phyloP scores from a whole-genome alignment of 2,329 filamentous ascomycete species.

The Macrophomina pseudophaseolina region DNA sequence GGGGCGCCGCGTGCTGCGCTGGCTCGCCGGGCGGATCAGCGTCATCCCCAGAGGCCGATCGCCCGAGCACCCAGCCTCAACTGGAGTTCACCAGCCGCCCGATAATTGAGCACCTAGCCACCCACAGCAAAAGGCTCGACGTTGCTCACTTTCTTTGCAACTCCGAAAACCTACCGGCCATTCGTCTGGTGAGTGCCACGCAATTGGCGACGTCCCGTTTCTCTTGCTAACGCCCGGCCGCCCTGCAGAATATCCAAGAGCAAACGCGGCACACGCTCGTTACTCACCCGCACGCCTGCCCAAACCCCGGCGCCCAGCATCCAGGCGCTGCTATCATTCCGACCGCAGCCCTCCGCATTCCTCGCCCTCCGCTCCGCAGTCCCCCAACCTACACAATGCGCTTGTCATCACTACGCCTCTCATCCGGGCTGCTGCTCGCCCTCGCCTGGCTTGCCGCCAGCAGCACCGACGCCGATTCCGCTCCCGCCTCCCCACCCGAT shows the following conservation, averaged over 20 bases:
- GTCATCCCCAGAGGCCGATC: not conserved
- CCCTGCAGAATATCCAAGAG: not conserved
- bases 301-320: not conserved
- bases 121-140: not conserved
- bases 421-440: constrained; percentile 10
- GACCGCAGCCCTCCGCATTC: not conserved
- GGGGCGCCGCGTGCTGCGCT: constrained; percentile 5
- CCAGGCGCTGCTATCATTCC: not conserved
- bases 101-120: constrained; percentile 9
- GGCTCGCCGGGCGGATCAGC: not conserved
- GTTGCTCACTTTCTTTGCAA: not conserved
- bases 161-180: not conserved
- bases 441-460: constrained; percentile 2
- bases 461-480: not conserved
- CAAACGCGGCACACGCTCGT: not conserved
- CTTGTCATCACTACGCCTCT: not conserved
- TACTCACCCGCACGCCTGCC: constrained; percentile 1
- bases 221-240: not conserved
- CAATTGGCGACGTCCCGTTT: not conserved
- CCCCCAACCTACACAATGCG: constrained; percentile 8
- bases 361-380: not conserved
- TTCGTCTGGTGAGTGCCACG: not conserved
- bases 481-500: constrained; percentile 7
- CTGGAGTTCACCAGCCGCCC: not conserved
- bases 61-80: constrained; percentile 10